phyloP scores from a whole-genome alignment of 805 yeast species.

The Saturnispora sekii region DNA sequence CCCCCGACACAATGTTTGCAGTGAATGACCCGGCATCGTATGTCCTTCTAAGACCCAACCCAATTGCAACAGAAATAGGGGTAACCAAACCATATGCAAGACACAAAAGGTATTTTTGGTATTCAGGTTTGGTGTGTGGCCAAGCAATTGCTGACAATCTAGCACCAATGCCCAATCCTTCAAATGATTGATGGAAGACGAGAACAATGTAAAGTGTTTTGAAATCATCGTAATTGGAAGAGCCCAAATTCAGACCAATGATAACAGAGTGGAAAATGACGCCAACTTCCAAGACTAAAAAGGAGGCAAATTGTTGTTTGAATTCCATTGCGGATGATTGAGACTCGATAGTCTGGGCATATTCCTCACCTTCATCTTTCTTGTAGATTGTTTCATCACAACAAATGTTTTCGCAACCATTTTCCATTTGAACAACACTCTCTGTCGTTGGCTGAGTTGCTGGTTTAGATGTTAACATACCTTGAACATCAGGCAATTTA shows the following conservation, averaged over 20 bases:
- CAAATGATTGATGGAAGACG: conserved; percentile 68
- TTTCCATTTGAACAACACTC: conserved; percentile 13
- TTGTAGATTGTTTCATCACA: conserved; percentile 1
- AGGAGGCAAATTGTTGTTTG: conserved; percentile 13
- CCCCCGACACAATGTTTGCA: conserved; percentile 55
- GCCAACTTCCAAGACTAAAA: conserved; percentile 49
- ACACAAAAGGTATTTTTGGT: conserved; percentile 38
- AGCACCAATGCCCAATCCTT: conserved; percentile 75
- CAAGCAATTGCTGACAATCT: conserved; percentile 47
- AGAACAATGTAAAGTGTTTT: conserved; percentile 53
- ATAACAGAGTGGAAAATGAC: conserved; percentile 72
- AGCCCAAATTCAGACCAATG: conserved; percentile 65
- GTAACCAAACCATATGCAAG: conserved; percentile 46
- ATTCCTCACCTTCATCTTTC: conserved; percentile 2
- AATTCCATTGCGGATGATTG: conserved; percentile 4
- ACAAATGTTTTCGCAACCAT: conserved; percentile 3
- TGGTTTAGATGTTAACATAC: conserved; percentile 23
- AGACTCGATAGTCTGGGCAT: conserved; percentile 9
- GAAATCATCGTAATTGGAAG: conserved; percentile 57
- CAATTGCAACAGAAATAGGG: conserved; percentile 66
- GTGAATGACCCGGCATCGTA: conserved; percentile 46
- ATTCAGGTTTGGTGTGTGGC: conserved; percentile 23
- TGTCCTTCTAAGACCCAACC: conserved; percentile 57
- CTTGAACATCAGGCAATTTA: conserved; percentile 11
- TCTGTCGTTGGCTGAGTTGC: conserved; percentile 15